Evolutionary conservation across 1,284 basidiomycete species (phyloP).

Genomic region (Trichosporon ovoides): DNA sequence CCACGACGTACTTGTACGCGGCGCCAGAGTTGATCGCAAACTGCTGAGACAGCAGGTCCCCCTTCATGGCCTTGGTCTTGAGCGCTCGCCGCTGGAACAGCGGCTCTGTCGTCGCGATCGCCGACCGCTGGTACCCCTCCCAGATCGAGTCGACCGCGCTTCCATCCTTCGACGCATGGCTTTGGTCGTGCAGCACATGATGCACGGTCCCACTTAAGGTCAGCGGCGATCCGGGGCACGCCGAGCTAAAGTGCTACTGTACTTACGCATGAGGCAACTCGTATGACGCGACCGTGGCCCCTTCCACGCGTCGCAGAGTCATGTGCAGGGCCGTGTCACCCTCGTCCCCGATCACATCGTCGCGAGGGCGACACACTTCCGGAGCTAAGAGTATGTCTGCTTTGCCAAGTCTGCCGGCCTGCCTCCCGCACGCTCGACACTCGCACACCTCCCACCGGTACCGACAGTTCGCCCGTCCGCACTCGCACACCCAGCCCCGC

Average conservation of each 20-base stretch:
- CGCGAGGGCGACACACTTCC: not conserved
- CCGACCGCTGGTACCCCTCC: constrained; percentile 32
- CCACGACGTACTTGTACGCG: constrained; percentile 44
- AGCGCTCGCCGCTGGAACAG: constrained; percentile 38
- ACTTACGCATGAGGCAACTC: constrained; percentile 15
- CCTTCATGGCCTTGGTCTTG: constrained; percentile 18
- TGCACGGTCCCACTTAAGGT: constrained; percentile 27
- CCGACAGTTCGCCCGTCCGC: constrained; percentile 42
- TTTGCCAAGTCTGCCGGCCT: constrained; percentile 1
- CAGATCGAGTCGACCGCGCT: constrained; percentile 26
- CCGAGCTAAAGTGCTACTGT: not conserved
- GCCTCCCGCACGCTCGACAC: constrained; percentile 16
- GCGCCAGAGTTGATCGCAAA: constrained; percentile 44
- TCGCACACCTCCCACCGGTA: constrained; percentile 41
- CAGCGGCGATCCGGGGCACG: not conserved
- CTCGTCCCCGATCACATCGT: constrained; percentile 13
- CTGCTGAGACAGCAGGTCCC: constrained; percentile 37
- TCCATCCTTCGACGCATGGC: not conserved
- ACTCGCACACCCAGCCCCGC: constrained; percentile 42
- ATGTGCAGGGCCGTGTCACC: constrained; percentile 1
- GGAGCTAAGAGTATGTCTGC: constrained; percentile 10
- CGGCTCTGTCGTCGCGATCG: constrained; percentile 21
- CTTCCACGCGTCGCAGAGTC: constrained; percentile 1
- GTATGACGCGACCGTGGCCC: constrained; percentile 15
- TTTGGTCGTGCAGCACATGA: constrained; percentile 24